Evolutionary conservation across 495 filamentous ascomycete genomes (phyloP), one percentile per base, ranked within the genome.

Genomic region (Talaromyces nanjingensis): DNA sequence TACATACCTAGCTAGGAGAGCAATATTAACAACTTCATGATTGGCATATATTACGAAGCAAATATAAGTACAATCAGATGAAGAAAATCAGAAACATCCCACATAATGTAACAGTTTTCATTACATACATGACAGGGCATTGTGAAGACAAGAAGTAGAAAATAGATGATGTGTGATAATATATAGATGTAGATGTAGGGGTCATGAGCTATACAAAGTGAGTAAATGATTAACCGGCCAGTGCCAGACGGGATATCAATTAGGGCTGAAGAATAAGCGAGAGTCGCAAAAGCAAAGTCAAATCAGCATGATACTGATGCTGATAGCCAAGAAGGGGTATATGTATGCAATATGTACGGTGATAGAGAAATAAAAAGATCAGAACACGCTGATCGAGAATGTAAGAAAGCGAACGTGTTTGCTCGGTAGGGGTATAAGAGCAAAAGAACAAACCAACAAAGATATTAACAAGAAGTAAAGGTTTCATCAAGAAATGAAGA

Each of bases 261-360:
- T 20, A 54, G 18, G 11, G 24, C 24, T 54, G 49, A 54, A 22
- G 49, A 54, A 54, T 24, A 54, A 14, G 53, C 53, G 53, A 56
- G 53, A 56, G 24, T 29, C 27, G 60, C 25, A 62, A 62, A 60
- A 60, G 12, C 57, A 22, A 18, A 2, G 16, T 34, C 57, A 31
- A 4, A 24, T 39, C 33, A 33, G 16, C 20, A 16, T 6, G 56
- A 71, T 59, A 49, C 60, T 1, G n/a, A 62, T 1, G 7, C 61
- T 18, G 69, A 72, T 60, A 59, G 64, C 2, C 3, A 56, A 16
- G 37, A 42, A 53, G 22, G 67, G 71, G 29, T 67, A 67, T 3
- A 18, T 65, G 6, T 49, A 69, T 9, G 18, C 64, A 16, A 12
- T 65, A 2, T 60, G 64, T 37, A 52, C 67, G 6, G 9, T 69